These are phyloP conservation scores for Penicillium antarcticum DNA, from an alignment of 495 filamentous ascomycete species.

Conservation along the genomic window DNA sequence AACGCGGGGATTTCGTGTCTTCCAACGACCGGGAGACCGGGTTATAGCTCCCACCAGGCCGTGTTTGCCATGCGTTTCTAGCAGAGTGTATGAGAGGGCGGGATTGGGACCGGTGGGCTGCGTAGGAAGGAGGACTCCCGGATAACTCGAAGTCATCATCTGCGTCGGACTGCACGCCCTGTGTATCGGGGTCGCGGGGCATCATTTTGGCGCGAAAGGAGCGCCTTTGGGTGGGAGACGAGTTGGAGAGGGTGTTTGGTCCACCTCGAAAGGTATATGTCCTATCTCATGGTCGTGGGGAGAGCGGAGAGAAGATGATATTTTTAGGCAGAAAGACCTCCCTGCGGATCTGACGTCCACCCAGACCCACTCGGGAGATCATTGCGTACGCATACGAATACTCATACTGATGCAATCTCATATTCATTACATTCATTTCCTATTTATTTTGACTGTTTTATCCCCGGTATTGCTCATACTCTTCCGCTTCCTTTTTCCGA, in stretches of 20 bases:
- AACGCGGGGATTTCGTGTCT: constrained; percentile 18
- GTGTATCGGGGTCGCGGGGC: background rate
- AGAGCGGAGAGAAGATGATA: background rate
- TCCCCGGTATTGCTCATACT: constrained; percentile 50
- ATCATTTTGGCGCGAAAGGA: background rate
- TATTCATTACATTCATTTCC: background rate
- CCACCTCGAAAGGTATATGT: too few relatives aligned
- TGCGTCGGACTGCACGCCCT: constrained; percentile 16
- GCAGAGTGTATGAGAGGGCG: constrained; percentile 44
- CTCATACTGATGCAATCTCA: too few relatives aligned
- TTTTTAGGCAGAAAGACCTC: background rate
- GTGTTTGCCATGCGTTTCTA: constrained; percentile 44
- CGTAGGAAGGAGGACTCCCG: background rate
- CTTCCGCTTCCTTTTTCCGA: constrained; percentile 59
- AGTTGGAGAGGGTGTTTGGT: background rate
- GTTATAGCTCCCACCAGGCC: constrained; percentile 19
- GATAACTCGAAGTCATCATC: constrained; percentile 13
- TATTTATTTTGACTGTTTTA: constrained; percentile 1
- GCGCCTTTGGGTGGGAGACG: background rate
- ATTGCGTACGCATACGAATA: too few relatives aligned
- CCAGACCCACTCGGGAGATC: background rate
- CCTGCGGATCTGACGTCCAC: background rate
- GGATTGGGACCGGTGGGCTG: constrained; percentile 13
- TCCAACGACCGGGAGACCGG: constrained; percentile 17
- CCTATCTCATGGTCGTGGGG: too few relatives aligned